Base-by-base conservation (phyloP, 73 alveolate genomes). In the Uronychia binucleata region DNA sequence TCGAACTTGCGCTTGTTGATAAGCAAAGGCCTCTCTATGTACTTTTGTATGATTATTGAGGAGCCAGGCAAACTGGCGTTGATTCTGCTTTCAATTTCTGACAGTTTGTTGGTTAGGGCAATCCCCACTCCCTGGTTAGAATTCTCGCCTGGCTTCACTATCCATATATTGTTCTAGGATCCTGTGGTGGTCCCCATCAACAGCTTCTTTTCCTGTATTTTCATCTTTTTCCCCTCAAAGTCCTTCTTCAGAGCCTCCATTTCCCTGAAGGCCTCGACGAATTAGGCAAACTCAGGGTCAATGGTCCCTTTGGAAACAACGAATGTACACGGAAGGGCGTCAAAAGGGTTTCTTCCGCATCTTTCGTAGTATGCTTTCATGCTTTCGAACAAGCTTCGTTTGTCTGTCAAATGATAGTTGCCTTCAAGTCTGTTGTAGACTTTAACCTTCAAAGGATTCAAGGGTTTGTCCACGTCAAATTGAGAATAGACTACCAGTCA, bases 1-100 rank as follows among this genome's bases (percentile, higher is more conserved):
- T 96, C 99, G 80, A 96, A 96, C 84, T 96, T 96, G 77, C 99
- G 75, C 89, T 94, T 94, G 82, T 96, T 89, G 76, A 92, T 86
- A 35, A 96, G 86, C 31, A 96, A 87, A 26, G 99, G 99, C 77
- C 95, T 92, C 80, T 94, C 98, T 82, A 96, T 89, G 83, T 96
- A 96, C 81, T 94, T 88, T 89, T 96, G 95, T 8, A 96, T 77
- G 32, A 96, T 92, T 87, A 76, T 81, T 1, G 67, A 46, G 67
- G n/a, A 46, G 5, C 67, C 67, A 11, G 67, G 67, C 19, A 11
- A 19, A 46, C n/a, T 11, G n/a, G 5, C n/a, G 67, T 46, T 46
- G 5, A 46, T 19, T 46, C 67, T 46, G 5, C 75, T 78, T 80
- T 59, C 57, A 33, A 90, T 88, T 31, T 82, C 86, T 67, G 80